Evolutionary conservation across 345 rosid genomes (phyloP), one percentile per base, ranked within the genome.

Genomic region (Trapa incisa): DNA sequence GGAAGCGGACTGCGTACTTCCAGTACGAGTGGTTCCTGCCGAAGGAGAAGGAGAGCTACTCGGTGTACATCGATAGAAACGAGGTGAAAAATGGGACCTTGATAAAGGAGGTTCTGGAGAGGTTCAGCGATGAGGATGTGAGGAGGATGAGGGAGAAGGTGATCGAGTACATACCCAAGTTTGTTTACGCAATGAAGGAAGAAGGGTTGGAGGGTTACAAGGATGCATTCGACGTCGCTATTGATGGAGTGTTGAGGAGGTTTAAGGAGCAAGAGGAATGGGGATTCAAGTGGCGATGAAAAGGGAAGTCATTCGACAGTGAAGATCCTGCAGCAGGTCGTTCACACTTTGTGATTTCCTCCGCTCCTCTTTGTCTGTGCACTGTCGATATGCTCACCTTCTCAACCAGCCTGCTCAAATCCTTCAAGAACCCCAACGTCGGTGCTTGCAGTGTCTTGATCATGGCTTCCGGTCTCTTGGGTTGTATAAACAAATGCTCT

Each of bases 11-110:
- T 32, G 99, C 96, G 1, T 95, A 95, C 67, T 82, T 74, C 65
- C 96, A 91, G 76, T 95, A 95, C 72, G 80, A 84, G 73, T 95
- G 97, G 99, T 95, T 95, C 76, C 73, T 95, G 16, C 97, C 97
- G 2, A 77, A 67, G 0, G 88, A 87, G 61, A 82, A 85, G 67
- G 74, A 35, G 36, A 83, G 87, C 66, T 95, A 86, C 74, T 91
- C 99, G 50, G 97, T 89, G 72, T 95, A 72, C 38, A 87, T 91
- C 67, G 86, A 95, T 82, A 82, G 93, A 48, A 76, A 83, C 42
- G 85, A 67, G 71, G 90, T 95, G 35, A 86, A 81, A 72, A 89
- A 86, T 66, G 97, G 97, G 71, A 85, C 10, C 54, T 84, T 86
- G 1, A 76, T 95, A 2, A 77, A 72, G 72, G 70, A 67, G 47